A percentile compares a stretch with the other conserved stretches of the same genome.
phyloP scores from a whole-genome alignment of 768 basidiomycete genomes.

The Rhizopogon rudus region DNA sequence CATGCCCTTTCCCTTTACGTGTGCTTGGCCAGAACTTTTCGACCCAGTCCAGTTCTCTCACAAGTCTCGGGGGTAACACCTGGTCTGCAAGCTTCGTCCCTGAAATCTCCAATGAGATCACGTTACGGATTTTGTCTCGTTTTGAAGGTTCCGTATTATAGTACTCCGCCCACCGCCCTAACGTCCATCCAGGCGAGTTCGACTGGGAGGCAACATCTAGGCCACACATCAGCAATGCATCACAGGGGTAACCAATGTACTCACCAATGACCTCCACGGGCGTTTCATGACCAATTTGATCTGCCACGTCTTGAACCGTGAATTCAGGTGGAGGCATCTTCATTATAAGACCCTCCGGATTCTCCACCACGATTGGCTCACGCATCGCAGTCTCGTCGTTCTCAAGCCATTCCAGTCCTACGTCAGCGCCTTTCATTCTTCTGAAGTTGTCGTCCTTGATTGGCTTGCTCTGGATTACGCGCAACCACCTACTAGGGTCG shows the following conservation, averaged over 20 bases:
- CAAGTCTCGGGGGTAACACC: constrained; percentile 78
- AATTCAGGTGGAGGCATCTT: constrained; percentile 73
- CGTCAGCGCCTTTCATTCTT: constrained; percentile 59
- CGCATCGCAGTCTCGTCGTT: constrained; percentile 66
- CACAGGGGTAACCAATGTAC: constrained; percentile 9
- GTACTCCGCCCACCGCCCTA: constrained; percentile 89
- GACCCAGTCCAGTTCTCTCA: constrained; percentile 93
- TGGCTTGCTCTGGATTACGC: constrained; percentile 62
- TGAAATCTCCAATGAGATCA: constrained; percentile 92
- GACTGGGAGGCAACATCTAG: constrained; percentile 88
- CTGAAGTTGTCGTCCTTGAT: constrained; percentile 62
- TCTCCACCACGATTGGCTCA: constrained; percentile 79
- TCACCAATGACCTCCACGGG: constrained; percentile 91
- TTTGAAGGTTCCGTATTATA: constrained; percentile 60
- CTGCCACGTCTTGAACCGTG: constrained; percentile 76
- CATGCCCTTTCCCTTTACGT: constrained; percentile 64
- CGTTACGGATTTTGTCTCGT: constrained; percentile 88
- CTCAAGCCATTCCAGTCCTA: constrained; percentile 74
- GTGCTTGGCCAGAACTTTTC: constrained; percentile 90
- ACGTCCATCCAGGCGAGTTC: constrained; percentile 80
- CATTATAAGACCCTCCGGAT: constrained; percentile 82
- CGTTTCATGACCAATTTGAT: constrained; percentile 70
- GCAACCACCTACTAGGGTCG: constrained; percentile 59
- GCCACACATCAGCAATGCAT: constrained; percentile 3
- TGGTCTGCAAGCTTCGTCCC: constrained; percentile 75